Conservation (phyloP, 257 asterid species). For the Asclepias syriaca region DNA sequence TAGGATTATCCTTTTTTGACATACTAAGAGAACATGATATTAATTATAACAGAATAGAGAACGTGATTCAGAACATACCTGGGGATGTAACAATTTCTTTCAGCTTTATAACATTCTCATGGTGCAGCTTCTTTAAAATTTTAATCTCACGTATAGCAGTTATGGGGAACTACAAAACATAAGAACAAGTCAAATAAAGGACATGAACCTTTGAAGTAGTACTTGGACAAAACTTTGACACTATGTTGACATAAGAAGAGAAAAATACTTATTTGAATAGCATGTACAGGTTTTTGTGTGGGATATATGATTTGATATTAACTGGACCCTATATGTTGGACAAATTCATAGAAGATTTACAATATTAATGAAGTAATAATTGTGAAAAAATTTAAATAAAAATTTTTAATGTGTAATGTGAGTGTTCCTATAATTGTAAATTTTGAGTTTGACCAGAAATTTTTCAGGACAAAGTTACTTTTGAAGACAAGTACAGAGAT, state of each 20-base stretch:
- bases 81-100: conserved; percentile 89
- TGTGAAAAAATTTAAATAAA: neutral
- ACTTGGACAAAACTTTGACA: neutral
- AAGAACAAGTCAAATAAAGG: neutral
- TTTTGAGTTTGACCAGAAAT: neutral
- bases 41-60: neutral
- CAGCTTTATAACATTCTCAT: conserved; percentile 73
- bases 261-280: neutral
- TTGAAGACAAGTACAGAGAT: neutral
- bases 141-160: conserved; percentile 90
- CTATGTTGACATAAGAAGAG: neutral
- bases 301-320: neutral
- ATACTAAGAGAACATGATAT: too few relatives aligned
- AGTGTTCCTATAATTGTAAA: too few relatives aligned
- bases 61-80: conserved; percentile 31
- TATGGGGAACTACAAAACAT: conserved; percentile 65
- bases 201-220: neutral
- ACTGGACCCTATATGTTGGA: neutral
- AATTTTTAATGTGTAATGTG: neutral
- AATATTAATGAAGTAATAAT: neutral
- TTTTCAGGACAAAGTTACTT: neutral
- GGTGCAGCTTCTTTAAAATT: conserved; percentile 86
- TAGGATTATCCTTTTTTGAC: too few relatives aligned
- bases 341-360: neutral
- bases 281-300: neutral